phyloP scores from a whole-genome alignment of 2,329 filamentous ascomycete genomes.

The Xylariaceae sp. region DNA sequence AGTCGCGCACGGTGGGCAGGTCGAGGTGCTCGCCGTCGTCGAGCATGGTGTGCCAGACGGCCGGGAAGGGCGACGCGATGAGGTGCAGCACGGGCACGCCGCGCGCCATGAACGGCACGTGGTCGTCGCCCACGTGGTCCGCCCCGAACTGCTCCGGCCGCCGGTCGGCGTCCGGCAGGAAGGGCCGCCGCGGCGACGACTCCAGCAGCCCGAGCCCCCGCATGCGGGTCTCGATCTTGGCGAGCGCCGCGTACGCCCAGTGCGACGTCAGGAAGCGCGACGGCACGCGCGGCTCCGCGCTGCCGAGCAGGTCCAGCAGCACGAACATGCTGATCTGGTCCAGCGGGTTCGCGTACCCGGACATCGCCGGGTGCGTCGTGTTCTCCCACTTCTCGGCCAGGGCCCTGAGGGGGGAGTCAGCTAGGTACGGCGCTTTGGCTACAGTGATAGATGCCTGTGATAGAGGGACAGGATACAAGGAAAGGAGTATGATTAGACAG shows the following conservation, averaged over 20 bases:
- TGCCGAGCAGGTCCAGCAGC: conserved; percentile 66
- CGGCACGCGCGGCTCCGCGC: conserved; percentile 51
- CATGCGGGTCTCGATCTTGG: conserved; percentile 56
- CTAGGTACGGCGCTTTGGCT: too few species aligned
- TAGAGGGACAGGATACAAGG: too few species aligned
- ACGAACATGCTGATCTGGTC: conserved; percentile 69
- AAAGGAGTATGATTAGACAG: too few species aligned
- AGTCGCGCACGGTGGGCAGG: conserved; percentile 64
- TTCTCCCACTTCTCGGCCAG: conserved; percentile 67
- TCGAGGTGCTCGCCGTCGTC: conserved; percentile 71
- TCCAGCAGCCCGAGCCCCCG: conserved; percentile 48
- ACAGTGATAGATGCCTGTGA: too few species aligned
- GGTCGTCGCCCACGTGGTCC: conserved; percentile 58
- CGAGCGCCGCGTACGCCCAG: conserved; percentile 69
- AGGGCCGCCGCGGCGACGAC: conserved; percentile 30
- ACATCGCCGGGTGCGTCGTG: conserved; percentile 56
- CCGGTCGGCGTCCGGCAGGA: conserved; percentile 50
- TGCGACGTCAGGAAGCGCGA: conserved; percentile 74
- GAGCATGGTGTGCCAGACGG: conserved; percentile 62
- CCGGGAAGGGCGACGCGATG: conserved; percentile 64
- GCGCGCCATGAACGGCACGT: conserved; percentile 66
- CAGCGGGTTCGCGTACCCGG: conserved; percentile 61
- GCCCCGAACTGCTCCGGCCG: conserved; percentile 25
- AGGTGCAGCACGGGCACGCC: conserved; percentile 72
- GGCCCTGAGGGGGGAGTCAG: conserved; percentile 31